Evolutionary conservation across 2,329 filamentous ascomycete species (phyloP), one percentile per base, ranked within the genome.

Genomic region (Colletotrichum navitas): DNA sequence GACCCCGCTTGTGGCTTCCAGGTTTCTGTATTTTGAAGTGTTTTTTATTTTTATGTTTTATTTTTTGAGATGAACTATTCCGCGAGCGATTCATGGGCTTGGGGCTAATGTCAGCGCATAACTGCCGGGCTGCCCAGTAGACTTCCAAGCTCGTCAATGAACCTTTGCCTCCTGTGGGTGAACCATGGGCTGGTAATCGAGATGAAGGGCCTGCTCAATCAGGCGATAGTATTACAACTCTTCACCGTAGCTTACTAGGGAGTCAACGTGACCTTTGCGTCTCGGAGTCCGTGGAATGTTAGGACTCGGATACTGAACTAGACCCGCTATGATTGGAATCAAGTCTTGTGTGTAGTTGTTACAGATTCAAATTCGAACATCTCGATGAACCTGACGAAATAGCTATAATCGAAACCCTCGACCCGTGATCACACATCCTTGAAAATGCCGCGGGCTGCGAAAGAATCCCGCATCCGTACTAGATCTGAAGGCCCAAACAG

Each of bases 401-500:
- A 5, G 6, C 34, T 43, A 11, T 24, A 24, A n/a, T 65, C 60
- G 21, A 45, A 0, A 45, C 21, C 56, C 24, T 26, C 18, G 47
- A n/a, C 18, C 26, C 43, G 32, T 34, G 43, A 43, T 56, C 54
- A 45, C 43, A 59, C 54, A 29, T 12, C 6, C 59, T 54, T 32
- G 36, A 36, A 47, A 14, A 45, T 26, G 32, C 36, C 39, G 39
- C 55, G 29, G 55, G 32, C 39, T 16, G 24, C 24, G 10, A 62
- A 49, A 68, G 41, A 52, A 14, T 36, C 36, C 29, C 64, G 49
- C 21, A 36, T 26, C 36, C 2, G 24, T 11, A 12, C 32, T 43
- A 26, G 58, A 29, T 39, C 21, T 29, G 29, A 45, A 5, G n/a
- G 45, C 7, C 58, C n/a, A 68, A 62, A 71, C 18, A 26, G 47